Evolutionary conservation across 192 early-diverging fungal species (phyloP), one percentile per base, ranked within the genome.

Genomic region (Linnemannia schmuckeri): DNA sequence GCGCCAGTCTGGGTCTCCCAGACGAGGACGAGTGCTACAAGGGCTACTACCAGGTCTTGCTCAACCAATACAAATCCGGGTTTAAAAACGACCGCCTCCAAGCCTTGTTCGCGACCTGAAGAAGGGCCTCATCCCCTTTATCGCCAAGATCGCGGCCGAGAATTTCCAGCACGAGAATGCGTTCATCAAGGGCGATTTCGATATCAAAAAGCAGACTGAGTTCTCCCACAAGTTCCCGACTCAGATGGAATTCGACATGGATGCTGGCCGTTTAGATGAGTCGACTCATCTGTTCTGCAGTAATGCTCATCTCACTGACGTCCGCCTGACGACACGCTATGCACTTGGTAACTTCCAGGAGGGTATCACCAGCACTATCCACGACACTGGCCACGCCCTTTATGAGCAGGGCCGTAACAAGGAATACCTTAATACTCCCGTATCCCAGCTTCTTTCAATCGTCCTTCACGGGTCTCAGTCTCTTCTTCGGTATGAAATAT

Each of bases 301-400:
- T 13, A 76, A 82, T 72, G 47, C 57, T 42, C 74, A 89, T 40
- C 70, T 76, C 52, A 72, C 75, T 3, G 89, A 89, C 57, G 79
- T 89, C 46, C 89, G 89, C 18, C 85, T 89, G 86, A 85, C 89
- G 27, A 89, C 87, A 17, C 89, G 89, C 10, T 89, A 89, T 66
- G 74, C 80, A 2, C n/a, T 74, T 9, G 42, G 78, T 22, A 47
- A 83, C 41, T 61, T 89, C 20, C 75, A 74, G 74, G 87, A 89
- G 55, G 86, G 87, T 47, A 75, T 89, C 13, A 76, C 85, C 33
- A 79, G 87, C n/a, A 89, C 89, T 10, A 79, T 88, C 35, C 89
- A 89, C 72, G 89, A 89, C 37, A 80, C 81, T 47, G 89, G 87
- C 15, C 89, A 88, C 44, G 83, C 89, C 27, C 73, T 89, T 17